Evolutionary conservation across 2,329 filamentous ascomycete species (phyloP).

Genomic region (Ophioceras dolichostomum): DNA sequence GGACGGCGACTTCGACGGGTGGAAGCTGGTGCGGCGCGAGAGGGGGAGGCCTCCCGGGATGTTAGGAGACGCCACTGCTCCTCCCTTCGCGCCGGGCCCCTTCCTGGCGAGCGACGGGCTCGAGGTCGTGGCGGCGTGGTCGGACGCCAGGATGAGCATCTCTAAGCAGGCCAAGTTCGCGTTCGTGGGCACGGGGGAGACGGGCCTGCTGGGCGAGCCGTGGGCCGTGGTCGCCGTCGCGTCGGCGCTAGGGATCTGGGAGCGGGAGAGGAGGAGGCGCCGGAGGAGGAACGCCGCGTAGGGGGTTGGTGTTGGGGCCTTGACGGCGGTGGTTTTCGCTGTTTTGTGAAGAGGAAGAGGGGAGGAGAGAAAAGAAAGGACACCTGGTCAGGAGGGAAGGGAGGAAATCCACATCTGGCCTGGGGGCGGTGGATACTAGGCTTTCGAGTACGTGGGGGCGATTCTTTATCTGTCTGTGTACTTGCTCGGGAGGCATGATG

Average conservation of each 20-base stretch:
- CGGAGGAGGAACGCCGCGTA: too few relatives aligned
- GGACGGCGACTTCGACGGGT: conserved; percentile 18
- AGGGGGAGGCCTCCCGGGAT: conserved; percentile 8
- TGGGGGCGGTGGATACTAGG: too few relatives aligned
- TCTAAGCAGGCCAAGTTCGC: conserved; percentile 23
- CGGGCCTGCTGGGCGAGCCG: conserved; percentile 25
- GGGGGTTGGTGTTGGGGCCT: too few relatives aligned
- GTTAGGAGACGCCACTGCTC: conserved; percentile 4
- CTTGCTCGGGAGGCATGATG: too few relatives aligned
- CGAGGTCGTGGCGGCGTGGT: conserved; percentile 30
- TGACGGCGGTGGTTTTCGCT: too few relatives aligned
- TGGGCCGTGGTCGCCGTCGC: conserved; percentile 30
- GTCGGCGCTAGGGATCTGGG: conserved; percentile 21
- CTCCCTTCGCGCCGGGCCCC: conserved; percentile 7
- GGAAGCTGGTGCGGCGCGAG: conserved; percentile 27
- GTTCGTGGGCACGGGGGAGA: conserved; percentile 25
- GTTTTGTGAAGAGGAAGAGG: too few relatives aligned
- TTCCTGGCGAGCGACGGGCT: conserved; percentile 19
- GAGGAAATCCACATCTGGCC: too few relatives aligned
- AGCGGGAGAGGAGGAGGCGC: conserved; percentile 7
- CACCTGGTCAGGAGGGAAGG: too few relatives aligned
- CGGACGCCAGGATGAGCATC: conserved; percentile 17
- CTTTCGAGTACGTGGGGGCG: too few relatives aligned
- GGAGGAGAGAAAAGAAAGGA: too few relatives aligned
- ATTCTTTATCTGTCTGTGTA: too few relatives aligned